These are phyloP conservation scores for Gigaspora rosea DNA, from an alignment of 192 early-diverging fungal genomes.

Conservation along the genomic window DNA sequence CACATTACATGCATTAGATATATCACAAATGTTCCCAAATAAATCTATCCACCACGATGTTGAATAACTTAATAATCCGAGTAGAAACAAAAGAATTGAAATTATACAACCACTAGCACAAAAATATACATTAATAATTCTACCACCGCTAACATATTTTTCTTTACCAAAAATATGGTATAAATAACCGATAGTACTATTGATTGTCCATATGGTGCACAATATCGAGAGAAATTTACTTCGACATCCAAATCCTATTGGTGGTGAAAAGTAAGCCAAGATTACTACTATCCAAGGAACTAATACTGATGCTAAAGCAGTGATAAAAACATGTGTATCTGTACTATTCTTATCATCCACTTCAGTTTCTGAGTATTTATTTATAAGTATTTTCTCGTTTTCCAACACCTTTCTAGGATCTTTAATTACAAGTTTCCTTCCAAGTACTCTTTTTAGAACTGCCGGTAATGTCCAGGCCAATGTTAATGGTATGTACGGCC, in stretches of 20 bases:
- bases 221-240: neutral
- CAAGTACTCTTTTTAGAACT: neutral
- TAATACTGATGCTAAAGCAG: neutral
- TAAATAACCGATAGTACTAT: neutral
- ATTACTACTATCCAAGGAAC: neutral
- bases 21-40: too few species aligned
- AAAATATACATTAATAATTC: too few species aligned
- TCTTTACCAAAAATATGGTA: neutral
- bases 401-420: neutral
- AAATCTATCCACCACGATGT: too few species aligned
- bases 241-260: neutral
- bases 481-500: neutral
- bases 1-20: too few species aligned
- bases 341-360: neutral
- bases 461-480: neutral
- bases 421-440: neutral
- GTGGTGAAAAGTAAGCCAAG: neutral
- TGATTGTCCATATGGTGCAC: neutral
- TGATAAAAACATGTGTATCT: neutral
- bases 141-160: too few species aligned
- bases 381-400: neutral
- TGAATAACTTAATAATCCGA: too few species aligned
- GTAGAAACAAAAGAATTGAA: too few species aligned
- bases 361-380: neutral
- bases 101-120: too few species aligned